Percentiles rank a stretch among this genome's conserved stretches.
Evolutionary conservation across 257 asterid species (phyloP).

Genomic region (Ocimum tenuiflorum): DNA sequence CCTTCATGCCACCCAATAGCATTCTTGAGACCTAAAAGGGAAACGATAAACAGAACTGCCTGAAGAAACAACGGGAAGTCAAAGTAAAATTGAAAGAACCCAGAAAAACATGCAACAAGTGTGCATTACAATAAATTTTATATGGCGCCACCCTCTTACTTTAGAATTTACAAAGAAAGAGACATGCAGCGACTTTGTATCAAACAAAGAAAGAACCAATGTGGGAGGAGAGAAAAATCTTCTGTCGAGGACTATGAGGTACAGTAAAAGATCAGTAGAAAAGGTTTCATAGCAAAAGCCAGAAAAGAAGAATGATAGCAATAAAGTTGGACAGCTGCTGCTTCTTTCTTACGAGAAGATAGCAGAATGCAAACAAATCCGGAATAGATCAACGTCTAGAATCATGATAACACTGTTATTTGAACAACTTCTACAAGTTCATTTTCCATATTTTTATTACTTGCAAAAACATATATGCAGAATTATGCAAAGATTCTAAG

Average conservation of each 20-base stretch:
- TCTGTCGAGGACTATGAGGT: not conserved
- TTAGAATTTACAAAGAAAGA: not conserved
- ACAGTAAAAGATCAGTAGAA: not conserved
- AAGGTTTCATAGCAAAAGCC: not conserved
- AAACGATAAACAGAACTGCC: not conserved
- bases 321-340: no score
- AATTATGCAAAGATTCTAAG: not conserved
- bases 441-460: not conserved
- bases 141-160: conserved; percentile 7
- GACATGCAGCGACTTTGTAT: not conserved
- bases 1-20: conserved; percentile 88
- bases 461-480: not conserved
- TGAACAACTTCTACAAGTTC: not conserved
- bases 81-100: not conserved
- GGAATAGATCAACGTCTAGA: no score
- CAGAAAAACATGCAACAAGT: conserved; percentile 4
- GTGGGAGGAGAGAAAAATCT: not conserved
- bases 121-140: not conserved
- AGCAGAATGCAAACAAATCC: no score
- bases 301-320: no score
- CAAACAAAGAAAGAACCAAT: not conserved
- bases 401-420: not conserved
- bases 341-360: no score
- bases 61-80: conserved; percentile 1
- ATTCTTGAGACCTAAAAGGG: conserved; percentile 72